A percentile compares a stretch with the other conserved stretches of the same genome.
phyloP scores from a whole-genome alignment of 371 early-diverging fungal genomes.

The Mortierella sp. region DNA sequence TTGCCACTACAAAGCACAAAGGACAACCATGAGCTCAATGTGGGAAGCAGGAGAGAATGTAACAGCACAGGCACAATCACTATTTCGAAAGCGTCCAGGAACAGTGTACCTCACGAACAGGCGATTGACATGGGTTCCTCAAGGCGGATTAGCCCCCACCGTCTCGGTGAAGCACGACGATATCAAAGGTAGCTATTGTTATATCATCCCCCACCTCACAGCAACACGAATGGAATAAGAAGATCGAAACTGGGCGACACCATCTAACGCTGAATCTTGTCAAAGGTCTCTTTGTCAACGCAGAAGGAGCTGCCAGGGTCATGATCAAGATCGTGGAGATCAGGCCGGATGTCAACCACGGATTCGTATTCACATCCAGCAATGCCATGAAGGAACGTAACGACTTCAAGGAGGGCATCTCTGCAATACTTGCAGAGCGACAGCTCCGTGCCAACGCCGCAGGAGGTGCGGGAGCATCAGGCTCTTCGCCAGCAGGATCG shows the following conservation, averaged over 20 bases:
- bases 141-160: constrained; percentile 53
- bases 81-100: constrained; percentile 65
- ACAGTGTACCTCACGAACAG: constrained; percentile 64
- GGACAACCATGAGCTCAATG: constrained; percentile 35
- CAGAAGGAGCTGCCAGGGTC: constrained; percentile 36
- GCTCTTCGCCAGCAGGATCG: constrained; percentile 40
- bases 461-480: constrained; percentile 25
- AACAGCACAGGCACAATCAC: constrained; percentile 59
- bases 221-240: neutral
- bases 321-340: constrained; percentile 54
- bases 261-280: too few relatives aligned
- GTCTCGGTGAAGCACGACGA: constrained; percentile 41
- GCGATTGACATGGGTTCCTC: constrained; percentile 67
- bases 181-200: constrained; percentile 46
- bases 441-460: constrained; percentile 52
- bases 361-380: constrained; percentile 61
- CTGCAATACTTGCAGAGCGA: constrained; percentile 56
- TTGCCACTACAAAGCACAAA: neutral
- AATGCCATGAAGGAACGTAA: constrained; percentile 66
- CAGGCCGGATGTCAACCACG: constrained; percentile 46
- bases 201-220: neutral
- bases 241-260: too few relatives aligned
- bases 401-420: constrained; percentile 64
- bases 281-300: constrained; percentile 33
- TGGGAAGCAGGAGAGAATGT: constrained; percentile 72